Evolutionary conservation across 768 basidiomycete genomes (phyloP).

Genomic region (Pholiota conissans): DNA sequence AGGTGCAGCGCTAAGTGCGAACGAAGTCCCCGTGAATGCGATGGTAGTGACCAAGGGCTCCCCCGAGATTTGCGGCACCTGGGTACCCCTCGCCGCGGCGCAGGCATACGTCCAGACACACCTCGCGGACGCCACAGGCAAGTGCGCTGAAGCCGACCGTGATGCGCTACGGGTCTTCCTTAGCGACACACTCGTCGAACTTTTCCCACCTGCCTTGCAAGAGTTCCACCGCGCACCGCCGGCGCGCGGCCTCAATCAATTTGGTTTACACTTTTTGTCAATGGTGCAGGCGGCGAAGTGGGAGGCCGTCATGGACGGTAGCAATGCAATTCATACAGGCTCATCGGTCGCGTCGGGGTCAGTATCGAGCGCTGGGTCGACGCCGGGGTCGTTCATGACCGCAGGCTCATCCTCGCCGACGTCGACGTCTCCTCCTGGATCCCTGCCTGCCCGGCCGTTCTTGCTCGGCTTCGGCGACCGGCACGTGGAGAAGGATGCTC

Average conservation of each 20-base stretch:
- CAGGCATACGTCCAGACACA: constrained; percentile 53
- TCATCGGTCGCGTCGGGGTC: background rate
- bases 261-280: constrained; percentile 63
- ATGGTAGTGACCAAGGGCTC: constrained; percentile 54
- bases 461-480: constrained; percentile 10
- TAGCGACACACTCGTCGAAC: constrained; percentile 58
- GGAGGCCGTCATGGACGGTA: constrained; percentile 17
- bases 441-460: constrained; percentile 3
- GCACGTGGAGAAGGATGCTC: constrained; percentile 37
- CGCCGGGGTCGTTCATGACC: background rate
- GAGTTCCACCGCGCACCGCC: constrained; percentile 52
- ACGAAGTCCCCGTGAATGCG: constrained; percentile 41
- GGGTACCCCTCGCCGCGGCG: constrained; percentile 66
- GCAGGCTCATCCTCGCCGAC: background rate
- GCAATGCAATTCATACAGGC: background rate
- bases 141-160: constrained; percentile 14
- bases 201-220: constrained; percentile 62
- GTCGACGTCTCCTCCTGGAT: background rate
- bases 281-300: constrained; percentile 40
- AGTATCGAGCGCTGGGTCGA: background rate
- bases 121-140: constrained; percentile 17
- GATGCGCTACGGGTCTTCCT: constrained; percentile 54
- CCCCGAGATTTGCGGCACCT: constrained; percentile 56
- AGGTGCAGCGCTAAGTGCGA: constrained; percentile 26
- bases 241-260: constrained; percentile 48